Conservation (phyloP, 148 eudicot genomes). For the Arbutus unedo region DNA sequence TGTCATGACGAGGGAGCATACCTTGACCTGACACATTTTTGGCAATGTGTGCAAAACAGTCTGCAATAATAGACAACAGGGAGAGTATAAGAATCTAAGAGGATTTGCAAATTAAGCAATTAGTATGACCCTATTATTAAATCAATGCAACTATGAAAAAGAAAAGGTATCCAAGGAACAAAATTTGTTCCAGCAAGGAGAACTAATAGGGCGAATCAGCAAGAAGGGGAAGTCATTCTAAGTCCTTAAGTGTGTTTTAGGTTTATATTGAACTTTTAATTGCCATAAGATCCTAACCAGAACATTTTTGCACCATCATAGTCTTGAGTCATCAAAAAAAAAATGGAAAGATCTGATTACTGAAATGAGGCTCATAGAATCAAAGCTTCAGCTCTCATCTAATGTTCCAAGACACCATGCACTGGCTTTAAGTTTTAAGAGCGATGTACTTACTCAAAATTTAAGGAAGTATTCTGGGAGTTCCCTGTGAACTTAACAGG, state of each 20-base stretch:
- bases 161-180: not conserved
- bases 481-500: not conserved
- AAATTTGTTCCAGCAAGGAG: not conserved
- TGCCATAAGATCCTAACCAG: not conserved
- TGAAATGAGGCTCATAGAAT: not conserved
- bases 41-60: constrained; percentile 71
- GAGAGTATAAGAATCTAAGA: constrained; percentile 16
- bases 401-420: not conserved
- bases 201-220: not conserved
- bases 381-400: not conserved
- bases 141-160: not conserved
- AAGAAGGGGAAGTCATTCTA: not conserved
- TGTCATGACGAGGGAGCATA: constrained; percentile 17
- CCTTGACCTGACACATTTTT: constrained; percentile 43
- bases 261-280: not conserved
- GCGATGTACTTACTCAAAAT: not conserved
- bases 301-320: not conserved
- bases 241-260: not conserved
- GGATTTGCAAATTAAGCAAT: not conserved
- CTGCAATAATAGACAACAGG: constrained; percentile 31
- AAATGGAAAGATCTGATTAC: not conserved
- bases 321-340: not conserved
- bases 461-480: not conserved
- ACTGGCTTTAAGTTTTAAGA: not conserved
- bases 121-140: not conserved